Evolutionary conservation across 495 filamentous ascomycete genomes (phyloP).

Genomic region (Neurospora hispaniola): DNA sequence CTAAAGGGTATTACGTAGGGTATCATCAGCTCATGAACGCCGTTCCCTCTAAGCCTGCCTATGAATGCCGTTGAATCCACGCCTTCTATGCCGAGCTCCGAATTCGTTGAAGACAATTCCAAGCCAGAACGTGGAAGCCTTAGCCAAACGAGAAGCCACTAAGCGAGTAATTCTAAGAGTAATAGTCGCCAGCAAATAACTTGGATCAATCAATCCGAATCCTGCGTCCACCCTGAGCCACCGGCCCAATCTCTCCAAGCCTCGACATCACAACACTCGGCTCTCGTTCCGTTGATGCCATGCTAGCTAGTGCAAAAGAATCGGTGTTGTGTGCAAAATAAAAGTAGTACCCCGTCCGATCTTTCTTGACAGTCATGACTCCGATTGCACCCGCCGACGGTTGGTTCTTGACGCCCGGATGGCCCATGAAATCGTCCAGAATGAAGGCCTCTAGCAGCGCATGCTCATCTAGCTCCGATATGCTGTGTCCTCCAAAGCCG

Average conservation of each 20-base stretch:
- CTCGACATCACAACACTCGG: conserved; percentile 82
- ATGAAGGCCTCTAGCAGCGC: conserved; percentile 62
- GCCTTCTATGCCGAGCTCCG: neutral
- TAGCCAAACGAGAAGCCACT: neutral
- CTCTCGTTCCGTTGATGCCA: conserved; percentile 61
- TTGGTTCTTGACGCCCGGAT: conserved; percentile 65
- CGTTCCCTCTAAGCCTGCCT: neutral
- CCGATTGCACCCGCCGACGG: conserved; percentile 69
- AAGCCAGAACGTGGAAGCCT: neutral
- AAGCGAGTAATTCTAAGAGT: neutral
- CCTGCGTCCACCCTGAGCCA: conserved; percentile 42
- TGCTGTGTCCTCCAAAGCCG: conserved; percentile 43
- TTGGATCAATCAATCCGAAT: conserved; percentile 23
- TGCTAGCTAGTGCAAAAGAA: conserved; percentile 81
- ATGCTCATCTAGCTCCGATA: conserved; percentile 58
- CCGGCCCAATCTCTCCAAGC: conserved; percentile 23
- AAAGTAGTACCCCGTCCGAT: conserved; percentile 54
- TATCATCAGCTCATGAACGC: neutral
- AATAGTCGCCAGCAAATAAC: neutral
- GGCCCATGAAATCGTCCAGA: conserved; percentile 67
- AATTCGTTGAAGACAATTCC: neutral
- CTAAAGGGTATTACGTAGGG: neutral
- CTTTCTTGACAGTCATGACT: conserved; percentile 74
- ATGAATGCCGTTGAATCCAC: neutral
- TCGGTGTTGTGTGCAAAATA: conserved; percentile 92